Conservation (phyloP, 2,329 filamentous ascomycete species). For the Pestalotiopsis sp. region DNA sequence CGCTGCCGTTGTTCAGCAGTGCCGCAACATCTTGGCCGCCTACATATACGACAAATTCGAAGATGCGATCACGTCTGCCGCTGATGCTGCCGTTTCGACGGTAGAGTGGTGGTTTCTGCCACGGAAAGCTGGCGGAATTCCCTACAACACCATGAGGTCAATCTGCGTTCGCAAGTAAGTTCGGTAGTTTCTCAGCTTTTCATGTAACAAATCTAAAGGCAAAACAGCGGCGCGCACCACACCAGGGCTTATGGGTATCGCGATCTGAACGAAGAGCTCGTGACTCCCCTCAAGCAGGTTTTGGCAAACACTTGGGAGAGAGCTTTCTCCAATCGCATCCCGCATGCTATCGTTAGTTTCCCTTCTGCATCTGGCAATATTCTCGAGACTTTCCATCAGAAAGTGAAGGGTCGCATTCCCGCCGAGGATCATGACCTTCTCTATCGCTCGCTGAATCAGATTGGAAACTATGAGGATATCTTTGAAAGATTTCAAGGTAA, state of each 20-base stretch:
- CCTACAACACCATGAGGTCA: not conserved
- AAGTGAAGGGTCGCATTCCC: not conserved
- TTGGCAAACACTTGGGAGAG: not conserved
- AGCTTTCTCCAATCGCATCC: not conserved
- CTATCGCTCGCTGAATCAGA: not conserved
- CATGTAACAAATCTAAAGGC: not conserved
- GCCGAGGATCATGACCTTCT: not conserved
- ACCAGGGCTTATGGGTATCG: not conserved
- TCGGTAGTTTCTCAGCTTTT: not conserved
- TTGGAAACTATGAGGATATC: not conserved
- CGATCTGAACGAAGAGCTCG: not conserved
- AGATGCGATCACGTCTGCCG: not conserved
- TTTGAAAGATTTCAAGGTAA: not conserved
- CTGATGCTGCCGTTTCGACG: not conserved
- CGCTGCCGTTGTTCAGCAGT: not conserved
- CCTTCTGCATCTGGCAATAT: not conserved
- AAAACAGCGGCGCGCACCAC: not conserved
- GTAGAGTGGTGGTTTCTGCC: not conserved
- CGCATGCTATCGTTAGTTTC: not conserved
- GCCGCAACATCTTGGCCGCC: not conserved
- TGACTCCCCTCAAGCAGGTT: not conserved
- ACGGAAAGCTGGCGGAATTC: not conserved
- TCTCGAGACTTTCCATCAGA: not conserved
- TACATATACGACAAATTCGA: conserved; percentile 5
- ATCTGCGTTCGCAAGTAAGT: conserved; percentile 1